Conservation (phyloP, 106 monocot species). For the Posidonia australis region DNA sequence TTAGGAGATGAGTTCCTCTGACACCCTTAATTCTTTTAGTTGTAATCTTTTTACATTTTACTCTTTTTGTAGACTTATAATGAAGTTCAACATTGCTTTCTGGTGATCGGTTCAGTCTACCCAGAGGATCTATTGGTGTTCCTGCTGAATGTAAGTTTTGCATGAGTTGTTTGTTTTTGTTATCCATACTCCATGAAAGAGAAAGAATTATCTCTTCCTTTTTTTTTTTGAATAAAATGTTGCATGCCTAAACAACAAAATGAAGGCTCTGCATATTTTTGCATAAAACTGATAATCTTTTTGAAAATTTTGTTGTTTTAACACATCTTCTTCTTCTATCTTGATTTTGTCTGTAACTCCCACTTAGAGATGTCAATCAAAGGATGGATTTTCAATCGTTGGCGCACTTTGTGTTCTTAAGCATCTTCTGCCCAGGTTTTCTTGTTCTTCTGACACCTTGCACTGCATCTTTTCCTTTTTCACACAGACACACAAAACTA, state of each 20-base stretch:
- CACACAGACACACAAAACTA: background rate
- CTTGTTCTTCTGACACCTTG: background rate
- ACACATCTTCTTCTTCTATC: background rate
- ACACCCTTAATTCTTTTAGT: too few relatives aligned
- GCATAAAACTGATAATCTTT: too few relatives aligned
- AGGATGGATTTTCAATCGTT: slow-evolving; percentile 63
- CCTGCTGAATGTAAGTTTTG: slow-evolving; percentile 75
- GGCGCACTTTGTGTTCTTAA: slow-evolving; percentile 69
- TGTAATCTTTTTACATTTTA: background rate
- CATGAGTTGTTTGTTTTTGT: background rate
- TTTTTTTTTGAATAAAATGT: background rate
- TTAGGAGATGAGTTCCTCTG: too few relatives aligned
- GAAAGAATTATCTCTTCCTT: too few relatives aligned
- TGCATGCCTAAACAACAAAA: background rate
- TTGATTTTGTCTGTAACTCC: slow-evolving; percentile 2
- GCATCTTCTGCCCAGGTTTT: slow-evolving; percentile 91
- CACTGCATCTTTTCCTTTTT: background rate
- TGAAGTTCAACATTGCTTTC: slow-evolving; percentile 91
- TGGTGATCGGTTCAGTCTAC: slow-evolving; percentile 83
- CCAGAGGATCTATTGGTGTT: slow-evolving; percentile 71
- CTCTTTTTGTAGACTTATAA: slow-evolving; percentile 60
- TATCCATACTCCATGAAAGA: background rate
- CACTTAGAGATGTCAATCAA: slow-evolving; percentile 67
- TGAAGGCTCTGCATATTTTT: too few relatives aligned
- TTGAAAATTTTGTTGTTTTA: too few relatives aligned